These are phyloP conservation scores for Chrysoporthe deuterocubensis DNA, from an alignment of 2,329 filamentous ascomycete species.

Conservation along the genomic window DNA sequence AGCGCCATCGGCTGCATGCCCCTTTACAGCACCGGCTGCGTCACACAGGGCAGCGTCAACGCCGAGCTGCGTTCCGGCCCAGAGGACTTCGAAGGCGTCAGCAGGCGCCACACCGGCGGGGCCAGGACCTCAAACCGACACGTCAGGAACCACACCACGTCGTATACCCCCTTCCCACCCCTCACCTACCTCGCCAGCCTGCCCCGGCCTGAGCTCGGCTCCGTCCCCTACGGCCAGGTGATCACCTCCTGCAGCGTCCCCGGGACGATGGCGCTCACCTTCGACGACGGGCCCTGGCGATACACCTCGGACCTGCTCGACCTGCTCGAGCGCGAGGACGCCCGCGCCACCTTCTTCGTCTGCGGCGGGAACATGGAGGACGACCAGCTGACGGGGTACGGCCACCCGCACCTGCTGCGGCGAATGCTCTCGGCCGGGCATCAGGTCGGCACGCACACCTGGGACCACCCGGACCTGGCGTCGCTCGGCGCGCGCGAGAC, in stretches of 20 bases:
- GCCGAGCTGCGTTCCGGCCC: background rate
- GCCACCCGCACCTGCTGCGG: constrained; percentile 40
- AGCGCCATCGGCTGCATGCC: constrained; percentile 12
- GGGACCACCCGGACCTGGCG: constrained; percentile 49
- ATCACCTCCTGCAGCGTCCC: constrained; percentile 61
- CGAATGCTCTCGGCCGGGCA: constrained; percentile 51
- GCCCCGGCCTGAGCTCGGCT: constrained; percentile 56
- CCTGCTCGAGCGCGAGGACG: constrained; percentile 60
- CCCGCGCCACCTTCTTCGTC: constrained; percentile 71
- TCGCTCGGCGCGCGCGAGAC: constrained; percentile 40
- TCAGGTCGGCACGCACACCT: constrained; percentile 54
- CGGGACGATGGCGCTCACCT: constrained; percentile 68
- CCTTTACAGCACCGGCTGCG: constrained; percentile 22
- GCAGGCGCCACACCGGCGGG: background rate
- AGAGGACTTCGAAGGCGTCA: background rate
- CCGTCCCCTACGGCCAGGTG: constrained; percentile 58
- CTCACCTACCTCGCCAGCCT: constrained; percentile 40
- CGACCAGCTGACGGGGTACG: constrained; percentile 24
- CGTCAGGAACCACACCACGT: background rate
- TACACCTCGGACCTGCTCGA: constrained; percentile 67
- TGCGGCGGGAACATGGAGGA: constrained; percentile 53
- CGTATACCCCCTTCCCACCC: constrained; percentile 6
- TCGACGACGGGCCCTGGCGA: constrained; percentile 67
- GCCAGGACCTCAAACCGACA: background rate
- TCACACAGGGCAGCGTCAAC: constrained; percentile 14